These are phyloP conservation scores for Colletotrichum paranaense DNA, from an alignment of 2,329 filamentous ascomycete species.

Conservation along the genomic window DNA sequence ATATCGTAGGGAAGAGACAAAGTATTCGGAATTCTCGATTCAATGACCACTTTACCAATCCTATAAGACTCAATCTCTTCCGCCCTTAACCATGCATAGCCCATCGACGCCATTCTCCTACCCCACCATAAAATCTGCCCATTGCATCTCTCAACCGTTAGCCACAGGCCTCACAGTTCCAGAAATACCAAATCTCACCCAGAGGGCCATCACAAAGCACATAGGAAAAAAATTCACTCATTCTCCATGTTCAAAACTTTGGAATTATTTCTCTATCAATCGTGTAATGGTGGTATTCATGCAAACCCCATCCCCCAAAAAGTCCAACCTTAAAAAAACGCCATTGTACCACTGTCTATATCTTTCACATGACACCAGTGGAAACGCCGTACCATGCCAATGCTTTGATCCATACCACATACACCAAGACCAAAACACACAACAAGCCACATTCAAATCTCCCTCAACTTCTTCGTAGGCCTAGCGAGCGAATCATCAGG, in stretches of 20 bases:
- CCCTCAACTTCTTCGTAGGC: slow-evolving; percentile 72
- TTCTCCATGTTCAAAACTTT: not conserved
- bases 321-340: not conserved
- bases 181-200: not conserved
- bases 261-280: not conserved
- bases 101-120: too few relatives aligned
- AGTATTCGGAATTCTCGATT: too few relatives aligned
- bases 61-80: too few relatives aligned
- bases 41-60: too few relatives aligned
- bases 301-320: not conserved
- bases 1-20: too few relatives aligned
- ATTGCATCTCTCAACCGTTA: too few relatives aligned
- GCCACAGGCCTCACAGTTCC: too few relatives aligned
- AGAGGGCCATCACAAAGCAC: not conserved
- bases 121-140: too few relatives aligned
- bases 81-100: too few relatives aligned
- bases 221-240: not conserved
- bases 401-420: not conserved
- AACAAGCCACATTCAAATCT: slow-evolving; percentile 42
- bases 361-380: not conserved
- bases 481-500: slow-evolving; percentile 81
- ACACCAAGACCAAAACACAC: not conserved
- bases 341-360: not conserved
- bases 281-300: not conserved
- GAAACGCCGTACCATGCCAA: not conserved